Percentiles rank a stretch among this genome's conserved stretches.
These are phyloP conservation scores for Ascomycota sp. DNA, from an alignment of 2,329 filamentous ascomycete species.

Conservation along the genomic window DNA sequence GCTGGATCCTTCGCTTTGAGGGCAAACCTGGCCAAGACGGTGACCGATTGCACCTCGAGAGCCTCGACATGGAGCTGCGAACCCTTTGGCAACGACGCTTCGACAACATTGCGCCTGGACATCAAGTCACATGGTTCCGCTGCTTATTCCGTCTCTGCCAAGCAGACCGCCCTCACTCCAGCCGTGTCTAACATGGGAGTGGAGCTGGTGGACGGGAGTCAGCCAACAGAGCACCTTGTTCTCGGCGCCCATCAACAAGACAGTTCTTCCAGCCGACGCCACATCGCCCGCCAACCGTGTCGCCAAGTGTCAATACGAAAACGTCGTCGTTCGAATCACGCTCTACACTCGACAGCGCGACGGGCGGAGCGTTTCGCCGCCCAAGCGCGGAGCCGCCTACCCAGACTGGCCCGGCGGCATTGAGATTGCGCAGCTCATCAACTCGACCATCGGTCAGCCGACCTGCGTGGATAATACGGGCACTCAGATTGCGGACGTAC, in stretches of 20 bases:
- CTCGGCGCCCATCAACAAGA: constrained; percentile 27
- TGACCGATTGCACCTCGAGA: constrained; percentile 34
- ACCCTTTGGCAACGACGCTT: constrained; percentile 22
- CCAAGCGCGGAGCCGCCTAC: neutral
- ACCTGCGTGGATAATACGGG: constrained; percentile 25
- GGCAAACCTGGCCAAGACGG: constrained; percentile 30
- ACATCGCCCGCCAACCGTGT: constrained; percentile 20
- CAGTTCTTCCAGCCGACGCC: constrained; percentile 23
- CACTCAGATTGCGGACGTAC: constrained; percentile 14
- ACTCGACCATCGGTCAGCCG: constrained; percentile 19
- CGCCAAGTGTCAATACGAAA: constrained; percentile 34
- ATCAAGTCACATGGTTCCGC: constrained; percentile 20
- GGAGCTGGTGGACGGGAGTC: constrained; percentile 22
- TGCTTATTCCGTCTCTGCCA: constrained; percentile 30
- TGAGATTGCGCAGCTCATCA: constrained; percentile 28
- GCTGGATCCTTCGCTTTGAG: constrained; percentile 38
- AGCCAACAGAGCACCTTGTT: constrained; percentile 32
- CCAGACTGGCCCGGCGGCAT: constrained; percentile 34
- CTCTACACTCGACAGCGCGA: constrained; percentile 31
- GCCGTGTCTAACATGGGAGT: constrained; percentile 30
- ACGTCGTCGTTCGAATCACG: constrained; percentile 30
- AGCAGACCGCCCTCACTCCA: constrained; percentile 30
- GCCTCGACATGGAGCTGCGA: constrained; percentile 38
- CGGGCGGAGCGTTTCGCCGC: constrained; percentile 3
- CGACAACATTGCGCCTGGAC: constrained; percentile 38